phyloP scores from a whole-genome alignment of 2,329 filamentous ascomycete species.

The Ophiostoma novo-ulmi region DNA sequence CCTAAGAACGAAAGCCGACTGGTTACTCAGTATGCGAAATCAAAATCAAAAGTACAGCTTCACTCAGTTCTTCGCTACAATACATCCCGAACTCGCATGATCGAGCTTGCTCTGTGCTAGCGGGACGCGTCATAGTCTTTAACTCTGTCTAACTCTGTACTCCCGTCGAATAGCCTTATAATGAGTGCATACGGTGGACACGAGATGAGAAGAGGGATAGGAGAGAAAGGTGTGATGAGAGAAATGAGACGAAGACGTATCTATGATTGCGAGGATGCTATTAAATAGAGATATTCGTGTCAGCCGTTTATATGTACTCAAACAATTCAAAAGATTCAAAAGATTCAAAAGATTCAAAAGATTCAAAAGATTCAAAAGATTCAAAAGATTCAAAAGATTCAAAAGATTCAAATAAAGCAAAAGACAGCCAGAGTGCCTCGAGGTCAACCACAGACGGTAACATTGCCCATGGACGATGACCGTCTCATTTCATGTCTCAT shows the following conservation, averaged over 20 bases:
- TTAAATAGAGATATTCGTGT: no score
- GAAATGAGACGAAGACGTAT: no score
- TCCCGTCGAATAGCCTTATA: not conserved
- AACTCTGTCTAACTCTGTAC: not conserved
- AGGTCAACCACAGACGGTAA: not conserved
- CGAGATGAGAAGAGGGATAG: not conserved
- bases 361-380: no score
- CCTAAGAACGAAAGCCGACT: no score
- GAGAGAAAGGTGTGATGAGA: not conserved
- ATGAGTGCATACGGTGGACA: not conserved
- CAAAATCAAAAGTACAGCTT: no score
- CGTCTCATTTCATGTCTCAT: not conserved
- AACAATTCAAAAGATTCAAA: no score
- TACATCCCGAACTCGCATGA: not conserved
- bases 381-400: no score
- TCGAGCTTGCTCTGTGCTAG: not conserved
- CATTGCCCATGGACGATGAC: not conserved
- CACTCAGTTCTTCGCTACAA: no score
- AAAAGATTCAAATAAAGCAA: not conserved
- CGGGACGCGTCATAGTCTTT: slow-evolving; percentile 5
- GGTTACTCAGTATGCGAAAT: no score
- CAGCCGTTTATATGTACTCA: no score
- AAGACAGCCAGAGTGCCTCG: not conserved
- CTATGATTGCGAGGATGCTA: no score
- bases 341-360: no score